Base-by-base conservation (phyloP, 73 alveolate genomes). In the Durusdinium trenchii region DNA sequence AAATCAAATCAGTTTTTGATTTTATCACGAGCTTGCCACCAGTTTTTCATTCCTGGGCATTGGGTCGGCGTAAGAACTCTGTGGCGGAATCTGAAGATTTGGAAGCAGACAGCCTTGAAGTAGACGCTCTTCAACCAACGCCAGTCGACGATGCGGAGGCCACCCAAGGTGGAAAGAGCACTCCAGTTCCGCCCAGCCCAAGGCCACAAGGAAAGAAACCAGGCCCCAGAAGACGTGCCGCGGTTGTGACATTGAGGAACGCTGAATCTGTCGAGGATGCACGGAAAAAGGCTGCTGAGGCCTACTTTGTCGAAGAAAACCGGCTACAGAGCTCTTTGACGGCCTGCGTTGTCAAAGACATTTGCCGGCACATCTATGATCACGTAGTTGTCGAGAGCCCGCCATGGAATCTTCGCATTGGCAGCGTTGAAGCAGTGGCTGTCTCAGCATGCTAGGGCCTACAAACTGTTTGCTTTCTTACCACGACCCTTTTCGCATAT, bases 381-480 rank as follows among this genome's bases (percentile, higher is more conserved):
- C 23, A 73, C 52, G 86, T 75, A 26, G 14, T 91, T 42, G 98
- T 42, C 45, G 89, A 3, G 89, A 91, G 48, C 36, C 98, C 98
- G 14, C 98, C 78, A 20, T 91, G 96, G 86, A 89, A 89, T 38
- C 61, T 91, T 30, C 98, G 98, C 51, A 54, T 91, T 36, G 89
- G 89, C 67, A 91, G 98, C 45, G 98, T 91, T 32, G 98, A 91
- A 71, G 98, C 98, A 5, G 98, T 28, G 38, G 6, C 54, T 35
- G n/a, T n/a, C n/a, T n/a, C n/a, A n/a, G n/a, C n/a, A n/a, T n/a
- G n/a, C n/a, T n/a, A n/a, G n/a, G n/a, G n/a, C n/a, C n/a, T n/a
- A n/a, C n/a, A n/a, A n/a, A n/a, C n/a, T 57, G 71, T 57, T 14
- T 57, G 71, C 71, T 57, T 14, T 26, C 14, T 57, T 57, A 26